phyloP scores from a whole-genome alignment of 2,329 filamentous ascomycete genomes.

The Plectosphaerella sp. region DNA sequence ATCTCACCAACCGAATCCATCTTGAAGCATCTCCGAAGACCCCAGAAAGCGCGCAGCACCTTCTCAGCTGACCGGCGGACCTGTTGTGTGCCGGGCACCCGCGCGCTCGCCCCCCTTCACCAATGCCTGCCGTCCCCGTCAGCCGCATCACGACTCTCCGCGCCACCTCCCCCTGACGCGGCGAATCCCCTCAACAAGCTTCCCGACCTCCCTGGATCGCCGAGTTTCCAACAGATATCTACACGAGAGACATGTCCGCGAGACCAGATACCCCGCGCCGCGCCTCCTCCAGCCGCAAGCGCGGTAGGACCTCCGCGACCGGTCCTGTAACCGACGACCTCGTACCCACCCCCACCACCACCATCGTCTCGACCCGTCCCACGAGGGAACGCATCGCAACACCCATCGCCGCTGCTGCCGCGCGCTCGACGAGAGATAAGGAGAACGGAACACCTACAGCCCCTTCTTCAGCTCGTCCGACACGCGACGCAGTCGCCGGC shows the following conservation, averaged over 20 bases:
- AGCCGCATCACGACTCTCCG: conserved; percentile 14
- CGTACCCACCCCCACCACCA: neutral
- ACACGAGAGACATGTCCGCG: conserved; percentile 21
- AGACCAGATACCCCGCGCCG: conserved; percentile 33
- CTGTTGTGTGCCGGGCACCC: conserved; percentile 12
- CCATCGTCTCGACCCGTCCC: conserved; percentile 1
- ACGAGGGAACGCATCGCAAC: conserved; percentile 2
- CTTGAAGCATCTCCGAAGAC: neutral
- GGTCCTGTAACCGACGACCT: neutral
- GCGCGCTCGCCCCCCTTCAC: conserved; percentile 10
- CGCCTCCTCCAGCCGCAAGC: conserved; percentile 36
- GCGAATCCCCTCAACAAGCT: conserved; percentile 11
- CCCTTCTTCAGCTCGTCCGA: conserved; percentile 25
- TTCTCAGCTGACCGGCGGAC: conserved; percentile 9
- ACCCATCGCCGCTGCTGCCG: neutral
- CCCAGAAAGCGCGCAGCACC: conserved; percentile 3
- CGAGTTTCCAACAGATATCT: neutral
- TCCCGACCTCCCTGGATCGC: conserved; percentile 7
- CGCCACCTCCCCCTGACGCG: conserved; percentile 15
- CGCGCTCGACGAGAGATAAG: neutral
- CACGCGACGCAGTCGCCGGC: conserved; percentile 22
- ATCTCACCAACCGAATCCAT: neutral
- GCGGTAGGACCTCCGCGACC: conserved; percentile 40
- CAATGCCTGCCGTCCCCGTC: conserved; percentile 13
- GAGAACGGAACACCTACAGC: conserved; percentile 4